Evolutionary conservation across 495 filamentous ascomycete species (phyloP).

Genomic region (Xylaria longipes): DNA sequence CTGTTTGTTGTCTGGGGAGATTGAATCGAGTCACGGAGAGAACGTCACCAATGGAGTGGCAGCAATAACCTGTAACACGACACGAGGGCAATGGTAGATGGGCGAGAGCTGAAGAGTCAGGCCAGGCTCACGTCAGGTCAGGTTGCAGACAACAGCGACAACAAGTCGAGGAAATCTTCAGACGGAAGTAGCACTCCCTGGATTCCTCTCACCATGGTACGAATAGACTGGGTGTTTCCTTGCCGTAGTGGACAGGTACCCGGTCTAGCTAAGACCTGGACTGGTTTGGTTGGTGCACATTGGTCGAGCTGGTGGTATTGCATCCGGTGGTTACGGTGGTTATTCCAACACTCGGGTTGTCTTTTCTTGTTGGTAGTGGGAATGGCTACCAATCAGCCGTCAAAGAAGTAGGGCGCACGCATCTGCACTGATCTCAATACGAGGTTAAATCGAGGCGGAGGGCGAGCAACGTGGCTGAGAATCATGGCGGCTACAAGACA

Average conservation of each 20-base stretch:
- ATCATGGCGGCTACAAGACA: slow-evolving; percentile 17
- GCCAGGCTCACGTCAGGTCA: slow-evolving; percentile 14
- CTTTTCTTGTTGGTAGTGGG: slow-evolving; percentile 2
- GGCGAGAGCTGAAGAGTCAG: slow-evolving; percentile 2
- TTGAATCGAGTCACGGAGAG: slow-evolving; percentile 13
- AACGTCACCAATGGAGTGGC: not conserved
- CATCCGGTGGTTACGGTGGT: not conserved
- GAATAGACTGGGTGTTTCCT: not conserved
- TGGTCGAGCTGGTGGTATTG: not conserved
- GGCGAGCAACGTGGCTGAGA: slow-evolving; percentile 25
- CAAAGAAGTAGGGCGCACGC: slow-evolving; percentile 9
- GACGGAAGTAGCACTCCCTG: not conserved
- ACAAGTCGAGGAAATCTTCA: not conserved
- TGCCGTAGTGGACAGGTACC: not conserved
- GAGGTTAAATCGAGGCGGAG: slow-evolving; percentile 15
- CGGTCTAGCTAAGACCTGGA: not conserved
- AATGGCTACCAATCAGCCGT: slow-evolving; percentile 21
- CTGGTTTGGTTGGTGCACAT: not conserved
- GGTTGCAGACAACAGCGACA: slow-evolving; percentile 20
- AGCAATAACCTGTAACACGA: slow-evolving; percentile 18
- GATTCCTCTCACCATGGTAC: not conserved
- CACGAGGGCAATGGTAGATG: not conserved
- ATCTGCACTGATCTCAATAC: slow-evolving; percentile 26
- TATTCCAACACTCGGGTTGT: not conserved
- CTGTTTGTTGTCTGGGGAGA: slow-evolving; percentile 12